phyloP scores from a whole-genome alignment of 1,284 basidiomycete genomes.

The Cutaneotrichosporon mucoides region DNA sequence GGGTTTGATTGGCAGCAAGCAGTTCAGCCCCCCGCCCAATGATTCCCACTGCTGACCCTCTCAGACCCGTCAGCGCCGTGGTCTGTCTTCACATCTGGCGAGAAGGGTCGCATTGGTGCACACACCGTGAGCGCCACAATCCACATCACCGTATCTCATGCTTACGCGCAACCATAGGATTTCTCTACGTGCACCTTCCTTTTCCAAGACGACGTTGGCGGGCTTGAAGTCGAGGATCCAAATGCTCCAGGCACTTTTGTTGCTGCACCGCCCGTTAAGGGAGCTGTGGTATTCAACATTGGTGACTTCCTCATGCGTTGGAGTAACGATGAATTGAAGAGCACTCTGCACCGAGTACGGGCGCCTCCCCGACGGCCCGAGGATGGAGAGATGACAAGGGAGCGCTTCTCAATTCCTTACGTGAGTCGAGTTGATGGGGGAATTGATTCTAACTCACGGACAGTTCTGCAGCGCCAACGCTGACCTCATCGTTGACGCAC shows the following conservation, averaged over 20 bases:
- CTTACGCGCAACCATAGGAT: slow-evolving; percentile 38
- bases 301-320: slow-evolving; percentile 62
- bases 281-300: slow-evolving; percentile 59
- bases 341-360: slow-evolving; percentile 60
- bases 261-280: slow-evolving; percentile 55
- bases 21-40: too few species aligned
- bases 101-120: slow-evolving; percentile 55
- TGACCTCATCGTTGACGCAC: slow-evolving; percentile 52
- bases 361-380: slow-evolving; percentile 48
- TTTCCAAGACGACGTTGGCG: slow-evolving; percentile 60
- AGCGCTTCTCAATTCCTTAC: slow-evolving; percentile 59
- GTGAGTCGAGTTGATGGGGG: slow-evolving; percentile 40
- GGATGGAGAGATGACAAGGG: slow-evolving; percentile 50
- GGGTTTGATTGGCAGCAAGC: too few species aligned
- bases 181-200: slow-evolving; percentile 59
- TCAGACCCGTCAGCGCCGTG: slow-evolving; percentile 26
- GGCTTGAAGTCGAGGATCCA: slow-evolving; percentile 60
- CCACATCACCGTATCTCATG: too few species aligned
- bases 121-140: slow-evolving; percentile 47
- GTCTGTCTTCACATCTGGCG: slow-evolving; percentile 47
- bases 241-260: slow-evolving; percentile 52
- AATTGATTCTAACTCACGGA: not conserved
- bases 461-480: slow-evolving; percentile 54
- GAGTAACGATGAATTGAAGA: slow-evolving; percentile 60
- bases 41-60: too few species aligned